Base-by-base conservation (phyloP, 768 basidiomycete species). In the Serendipita sp. region DNA sequence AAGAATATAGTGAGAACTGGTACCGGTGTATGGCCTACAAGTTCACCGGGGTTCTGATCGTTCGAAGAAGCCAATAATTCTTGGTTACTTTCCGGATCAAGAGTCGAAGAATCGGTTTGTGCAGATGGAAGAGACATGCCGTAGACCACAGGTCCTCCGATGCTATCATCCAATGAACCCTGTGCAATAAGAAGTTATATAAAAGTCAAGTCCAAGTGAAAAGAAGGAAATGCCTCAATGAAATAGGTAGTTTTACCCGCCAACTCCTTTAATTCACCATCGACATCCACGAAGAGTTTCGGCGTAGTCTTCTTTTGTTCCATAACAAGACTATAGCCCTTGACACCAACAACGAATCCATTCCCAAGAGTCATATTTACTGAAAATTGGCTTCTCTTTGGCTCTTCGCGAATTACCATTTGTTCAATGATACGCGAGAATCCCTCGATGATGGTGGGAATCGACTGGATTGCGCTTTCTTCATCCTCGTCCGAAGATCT, bases 251-350 rank as follows among this genome's bases (percentile, higher is more conserved):
- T 88, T 70, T 82, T 82, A 62, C 79, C 78, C 46, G 78, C 75
- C 0, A 86, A 91, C 62, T 88, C 85, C 68, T 87, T 88, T 85
- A 84, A 86, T 66, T 78, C 77, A 70, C 85, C 85, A 53, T 83
- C 91, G 64, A 82, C 79, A 69, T 89, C 90, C 40, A 83, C 81
- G 66, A 96, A 93, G 70, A 91, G 89, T 70, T 83, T 87, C 72
- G 91, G 87, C 3, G 78, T 63, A 0, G 89, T 88, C 73, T 87
- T 94, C 72, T 81, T 88, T 74, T 94, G 91, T 70, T 93, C 86
- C 1, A 89, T 89, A 15, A 98, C 80, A 48, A 95, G 74, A 6
- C 89, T 86, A 72, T 95, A 99, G 84, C 90, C 90, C 74, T 91
- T 92, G 55, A 91, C 77, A 8, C 90, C 87, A 66, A 93, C 87